Percentiles rank a stretch among this genome's conserved stretches.
Evolutionary conservation across 768 basidiomycete genomes (phyloP).

Genomic region (Lentinula boryana): DNA sequence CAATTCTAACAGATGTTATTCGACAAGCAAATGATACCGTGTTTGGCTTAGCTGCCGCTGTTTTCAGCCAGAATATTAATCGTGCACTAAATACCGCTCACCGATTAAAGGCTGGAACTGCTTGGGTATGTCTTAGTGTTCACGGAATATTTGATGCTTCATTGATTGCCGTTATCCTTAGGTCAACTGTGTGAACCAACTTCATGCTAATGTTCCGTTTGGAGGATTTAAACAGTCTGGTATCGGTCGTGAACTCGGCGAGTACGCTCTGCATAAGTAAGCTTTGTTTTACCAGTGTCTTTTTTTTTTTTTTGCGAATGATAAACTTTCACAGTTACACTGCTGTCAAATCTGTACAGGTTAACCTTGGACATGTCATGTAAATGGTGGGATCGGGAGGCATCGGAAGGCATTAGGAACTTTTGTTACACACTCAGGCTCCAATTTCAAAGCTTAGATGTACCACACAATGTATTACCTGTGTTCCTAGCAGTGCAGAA

Average conservation of each 20-base stretch:
- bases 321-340: constrained; percentile 34
- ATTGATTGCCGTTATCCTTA: constrained; percentile 5
- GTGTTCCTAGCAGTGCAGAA: too few relatives aligned
- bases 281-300: constrained; percentile 13
- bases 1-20: background rate
- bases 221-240: constrained; percentile 74
- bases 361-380: constrained; percentile 39
- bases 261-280: constrained; percentile 53
- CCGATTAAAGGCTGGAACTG: constrained; percentile 60
- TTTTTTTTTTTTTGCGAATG: background rate
- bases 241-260: constrained; percentile 63
- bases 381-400: background rate
- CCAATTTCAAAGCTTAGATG: too few relatives aligned
- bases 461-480: too few relatives aligned
- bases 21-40: constrained; percentile 36
- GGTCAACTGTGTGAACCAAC: constrained; percentile 38
- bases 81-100: constrained; percentile 62
- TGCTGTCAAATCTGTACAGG: constrained; percentile 55
- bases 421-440: too few relatives aligned
- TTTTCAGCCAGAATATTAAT: constrained; percentile 66
- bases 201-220: constrained; percentile 52
- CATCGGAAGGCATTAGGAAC: too few relatives aligned
- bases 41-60: constrained; percentile 75
- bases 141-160: background rate
- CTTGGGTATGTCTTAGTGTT: constrained; percentile 35